A percentile compares a stretch with the other conserved stretches of the same genome.
These are phyloP conservation scores for Pichia cactophila DNA, from an alignment of 1,139 yeast genomes.

Conservation along the genomic window DNA sequence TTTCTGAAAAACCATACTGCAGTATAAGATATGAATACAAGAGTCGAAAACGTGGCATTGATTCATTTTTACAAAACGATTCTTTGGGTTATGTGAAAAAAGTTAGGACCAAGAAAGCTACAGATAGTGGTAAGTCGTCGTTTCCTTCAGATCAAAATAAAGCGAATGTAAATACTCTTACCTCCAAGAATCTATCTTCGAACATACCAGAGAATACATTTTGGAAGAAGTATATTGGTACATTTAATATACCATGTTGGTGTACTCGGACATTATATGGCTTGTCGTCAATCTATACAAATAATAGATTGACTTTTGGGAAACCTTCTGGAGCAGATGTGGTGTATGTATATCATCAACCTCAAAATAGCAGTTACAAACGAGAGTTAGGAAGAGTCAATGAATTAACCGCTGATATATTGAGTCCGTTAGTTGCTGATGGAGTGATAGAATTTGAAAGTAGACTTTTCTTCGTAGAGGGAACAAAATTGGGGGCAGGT, in stretches of 20 bases:
- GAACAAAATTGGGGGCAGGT: slow-evolving; percentile 57
- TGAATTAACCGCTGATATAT: slow-evolving; percentile 60
- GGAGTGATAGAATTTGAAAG: slow-evolving; percentile 50
- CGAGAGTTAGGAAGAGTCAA: slow-evolving; percentile 75
- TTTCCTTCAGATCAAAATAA: background rate
- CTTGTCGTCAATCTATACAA: slow-evolving; percentile 35
- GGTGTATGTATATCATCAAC: slow-evolving; percentile 21
- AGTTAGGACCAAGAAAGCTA: background rate
- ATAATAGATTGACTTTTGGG: slow-evolving; percentile 36
- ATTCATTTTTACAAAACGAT: slow-evolving; percentile 1
- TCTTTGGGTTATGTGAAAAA: slow-evolving; percentile 2
- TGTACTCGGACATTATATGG: slow-evolving; percentile 68
- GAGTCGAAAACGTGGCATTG: slow-evolving; percentile 7
- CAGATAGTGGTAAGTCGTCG: background rate
- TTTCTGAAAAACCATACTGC: background rate
- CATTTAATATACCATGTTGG: slow-evolving; percentile 69
- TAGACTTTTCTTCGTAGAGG: slow-evolving; percentile 49
- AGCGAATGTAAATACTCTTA: background rate
- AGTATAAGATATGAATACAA: slow-evolving; percentile 6
- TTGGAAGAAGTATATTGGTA: slow-evolving; percentile 47
- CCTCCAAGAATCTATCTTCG: background rate
- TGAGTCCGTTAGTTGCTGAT: slow-evolving; percentile 59
- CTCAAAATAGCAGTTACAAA: slow-evolving; percentile 7
- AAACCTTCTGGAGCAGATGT: slow-evolving; percentile 20
- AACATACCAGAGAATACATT: background rate